Base-by-base conservation (phyloP, 164 flowering plant genomes). In the Pachysandra terminalis region DNA sequence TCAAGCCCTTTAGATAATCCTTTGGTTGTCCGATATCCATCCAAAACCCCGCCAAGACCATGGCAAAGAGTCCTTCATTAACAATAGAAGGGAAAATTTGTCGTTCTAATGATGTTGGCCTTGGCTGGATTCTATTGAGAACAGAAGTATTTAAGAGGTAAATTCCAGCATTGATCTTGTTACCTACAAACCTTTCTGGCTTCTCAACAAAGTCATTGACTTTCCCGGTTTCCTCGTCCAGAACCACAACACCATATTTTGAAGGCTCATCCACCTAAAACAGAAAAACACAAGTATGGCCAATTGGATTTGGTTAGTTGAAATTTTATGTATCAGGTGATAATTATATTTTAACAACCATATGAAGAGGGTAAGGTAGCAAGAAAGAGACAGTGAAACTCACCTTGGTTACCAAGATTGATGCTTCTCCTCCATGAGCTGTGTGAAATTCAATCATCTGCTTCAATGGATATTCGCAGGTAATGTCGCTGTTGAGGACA, bases 81-180 rank as follows among this genome's bases (percentile, higher is more conserved):
- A 73, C 77, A 59, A 74, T 74, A 19, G 28, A 17, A 15, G 77
- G 77, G 61, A 74, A 74, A 69, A 74, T 52, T 60, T 74, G 62
- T 41, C 52, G 41, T 58, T 74, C 77, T 13, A 74, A 53, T 25
- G 77, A 74, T 1, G 73, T 74, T 26, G 77, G 77, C 26, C 56
- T 65, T 21, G 55, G 55, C 23, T 64, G 69, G 37, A 74, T 69
- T 32, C 66, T 59, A 32, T 69, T 27, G 19, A 74, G 72, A 40
- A 74, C 66, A 22, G 66, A 64, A 26, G 77, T 51, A 56, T 74
- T 74, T 53, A 74, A 37, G 27, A 74, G 53, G 61, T 74, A 74
- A 56, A 74, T 69, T 55, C 77, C 77, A 52, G 77, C 73, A 60
- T 74, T 74, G 61, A 74, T 69, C 66, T 74, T 74, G 73, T 74